phyloP scores from a whole-genome alignment of 164 flowering plant species.

The Piper betle region DNA sequence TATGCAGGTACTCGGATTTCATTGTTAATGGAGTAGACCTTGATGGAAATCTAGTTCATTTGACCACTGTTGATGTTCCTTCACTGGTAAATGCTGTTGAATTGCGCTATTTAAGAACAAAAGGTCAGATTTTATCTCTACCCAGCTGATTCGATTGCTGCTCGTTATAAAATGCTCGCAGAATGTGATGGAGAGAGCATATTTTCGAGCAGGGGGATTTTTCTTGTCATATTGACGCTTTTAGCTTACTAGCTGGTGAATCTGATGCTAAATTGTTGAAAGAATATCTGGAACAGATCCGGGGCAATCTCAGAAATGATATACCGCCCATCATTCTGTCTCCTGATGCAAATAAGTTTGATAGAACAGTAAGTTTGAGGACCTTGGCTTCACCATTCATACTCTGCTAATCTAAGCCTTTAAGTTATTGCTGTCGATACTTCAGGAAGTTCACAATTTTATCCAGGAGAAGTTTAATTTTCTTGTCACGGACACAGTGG shows the following conservation, averaged over 20 bases:
- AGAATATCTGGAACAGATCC: slow-evolving; percentile 32
- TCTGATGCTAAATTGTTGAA: slow-evolving; percentile 50
- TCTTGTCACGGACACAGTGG: slow-evolving; percentile 84
- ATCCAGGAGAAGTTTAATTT: slow-evolving; percentile 71
- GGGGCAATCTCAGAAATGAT: slow-evolving; percentile 24
- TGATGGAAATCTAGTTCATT: slow-evolving; percentile 73
- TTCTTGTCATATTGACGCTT: slow-evolving; percentile 49
- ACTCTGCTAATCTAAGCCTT: no score
- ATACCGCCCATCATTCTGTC: slow-evolving; percentile 56
- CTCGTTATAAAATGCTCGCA: not conserved
- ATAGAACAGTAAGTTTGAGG: slow-evolving; percentile 77
- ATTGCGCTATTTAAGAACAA: not conserved
- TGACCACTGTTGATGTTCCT: slow-evolving; percentile 63
- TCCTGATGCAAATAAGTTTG: slow-evolving; percentile 66
- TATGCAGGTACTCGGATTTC: slow-evolving; percentile 71
- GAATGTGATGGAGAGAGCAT: slow-evolving; percentile 15
- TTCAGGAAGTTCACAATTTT: slow-evolving; percentile 78
- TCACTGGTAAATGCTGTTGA: slow-evolving; percentile 36
- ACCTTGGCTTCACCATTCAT: no score
- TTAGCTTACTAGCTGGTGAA: slow-evolving; percentile 57
- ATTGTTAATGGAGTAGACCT: slow-evolving; percentile 87
- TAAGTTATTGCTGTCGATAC: not conserved
- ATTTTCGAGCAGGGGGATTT: slow-evolving; percentile 17
- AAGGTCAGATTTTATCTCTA: not conserved
- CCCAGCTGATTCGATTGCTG: not conserved